These are phyloP conservation scores for Talaromyces ruber DNA, from an alignment of 495 filamentous ascomycete genomes.

Conservation along the genomic window DNA sequence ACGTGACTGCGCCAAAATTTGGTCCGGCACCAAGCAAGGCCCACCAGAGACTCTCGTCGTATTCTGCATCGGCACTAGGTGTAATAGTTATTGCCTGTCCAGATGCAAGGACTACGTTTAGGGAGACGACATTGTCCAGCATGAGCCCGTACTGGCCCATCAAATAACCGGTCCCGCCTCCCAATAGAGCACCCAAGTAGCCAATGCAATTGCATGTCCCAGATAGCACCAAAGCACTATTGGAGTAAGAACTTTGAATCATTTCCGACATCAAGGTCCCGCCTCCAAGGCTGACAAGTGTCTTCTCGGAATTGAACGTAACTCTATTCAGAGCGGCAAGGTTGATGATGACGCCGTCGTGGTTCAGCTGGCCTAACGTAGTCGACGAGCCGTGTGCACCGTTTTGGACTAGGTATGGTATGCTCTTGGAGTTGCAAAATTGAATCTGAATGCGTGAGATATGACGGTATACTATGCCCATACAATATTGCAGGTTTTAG, in stretches of 20 bases:
- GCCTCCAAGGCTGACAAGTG: constrained; percentile 13
- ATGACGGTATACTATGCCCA: neutral
- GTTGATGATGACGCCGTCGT: constrained; percentile 16
- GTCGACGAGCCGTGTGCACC: constrained; percentile 20
- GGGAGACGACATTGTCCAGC: constrained; percentile 43
- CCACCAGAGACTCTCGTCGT: constrained; percentile 30
- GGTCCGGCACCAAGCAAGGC: constrained; percentile 36
- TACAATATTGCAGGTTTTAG: neutral
- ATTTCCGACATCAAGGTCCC: constrained; percentile 13
- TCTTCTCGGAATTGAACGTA: constrained; percentile 15
- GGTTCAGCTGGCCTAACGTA: constrained; percentile 12
- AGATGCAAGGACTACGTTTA: constrained; percentile 41
- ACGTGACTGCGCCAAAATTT: constrained; percentile 35
- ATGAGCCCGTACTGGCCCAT: constrained; percentile 38
- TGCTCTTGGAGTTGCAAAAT: constrained; percentile 7
- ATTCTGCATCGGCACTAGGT: constrained; percentile 17
- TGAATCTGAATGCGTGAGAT: constrained; percentile 8
- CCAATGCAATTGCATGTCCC: constrained; percentile 24
- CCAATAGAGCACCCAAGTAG: constrained; percentile 48
- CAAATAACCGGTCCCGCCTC: constrained; percentile 49
- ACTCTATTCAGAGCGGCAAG: constrained; percentile 12
- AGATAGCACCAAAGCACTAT: neutral
- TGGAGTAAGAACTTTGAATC: constrained; percentile 11
- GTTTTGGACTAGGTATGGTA: constrained; percentile 19
- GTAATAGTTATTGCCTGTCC: constrained; percentile 29